Percentiles rank a stretch among this genome's conserved stretches.
These are phyloP conservation scores for Mariannaea sp. DNA, from an alignment of 2,329 filamentous ascomycete genomes.

Conservation along the genomic window DNA sequence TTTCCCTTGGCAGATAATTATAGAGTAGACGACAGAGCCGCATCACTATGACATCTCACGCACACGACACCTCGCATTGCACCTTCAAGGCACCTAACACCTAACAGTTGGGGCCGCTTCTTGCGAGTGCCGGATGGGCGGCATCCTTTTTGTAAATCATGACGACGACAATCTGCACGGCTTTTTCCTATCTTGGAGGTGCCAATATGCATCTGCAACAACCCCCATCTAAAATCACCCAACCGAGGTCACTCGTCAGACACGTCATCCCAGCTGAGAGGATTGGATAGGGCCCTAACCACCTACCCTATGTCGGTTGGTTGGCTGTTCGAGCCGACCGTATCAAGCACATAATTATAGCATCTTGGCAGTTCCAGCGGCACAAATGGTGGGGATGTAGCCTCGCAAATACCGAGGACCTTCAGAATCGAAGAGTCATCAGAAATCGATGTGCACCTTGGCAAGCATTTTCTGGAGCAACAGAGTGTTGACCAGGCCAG, in stretches of 20 bases:
- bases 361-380: not conserved
- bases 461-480: not conserved
- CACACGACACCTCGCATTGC: constrained; percentile 11
- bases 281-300: not conserved
- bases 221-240: constrained; percentile 5
- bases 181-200: constrained; percentile 9
- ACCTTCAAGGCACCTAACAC: too few relatives aligned
- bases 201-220: constrained; percentile 15
- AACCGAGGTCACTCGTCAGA: constrained; percentile 27
- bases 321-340: too few relatives aligned
- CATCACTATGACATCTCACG: constrained; percentile 6
- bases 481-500: not conserved
- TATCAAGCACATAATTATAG: too few relatives aligned
- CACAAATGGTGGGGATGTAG: not conserved
- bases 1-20: constrained; percentile 14
- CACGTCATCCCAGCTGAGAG: constrained; percentile 20
- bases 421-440: not conserved
- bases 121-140: constrained; percentile 7
- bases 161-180: constrained; percentile 6
- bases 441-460: not conserved
- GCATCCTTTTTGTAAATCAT: constrained; percentile 13
- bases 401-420: not conserved
- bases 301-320: too few relatives aligned
- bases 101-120: too few relatives aligned
- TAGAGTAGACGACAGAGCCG: constrained; percentile 8